Base-by-base conservation (phyloP, 495 filamentous ascomycete species). In the Cenococcum geophilum region DNA sequence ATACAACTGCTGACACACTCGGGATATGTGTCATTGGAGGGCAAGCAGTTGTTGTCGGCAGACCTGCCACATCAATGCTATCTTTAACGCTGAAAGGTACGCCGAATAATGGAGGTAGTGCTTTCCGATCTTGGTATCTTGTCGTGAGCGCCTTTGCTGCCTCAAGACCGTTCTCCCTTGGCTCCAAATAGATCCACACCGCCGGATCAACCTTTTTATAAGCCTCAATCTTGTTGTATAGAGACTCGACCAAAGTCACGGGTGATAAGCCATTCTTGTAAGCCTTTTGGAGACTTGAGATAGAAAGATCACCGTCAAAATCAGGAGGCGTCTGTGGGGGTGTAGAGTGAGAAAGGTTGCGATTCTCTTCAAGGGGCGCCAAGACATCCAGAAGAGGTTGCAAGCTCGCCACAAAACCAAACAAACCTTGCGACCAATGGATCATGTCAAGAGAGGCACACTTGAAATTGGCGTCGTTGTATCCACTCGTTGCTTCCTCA, bases 61-160 rank as follows among this genome's bases (percentile, higher is more conserved):
- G 63, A 2, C 81, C 79, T 36, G 72, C 73, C 9, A 85, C 76
- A 59, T 87, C 82, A 63, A 87, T 84, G 52, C 76, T 83, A 62
- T 88, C 85, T 60, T 87, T 87, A 16, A 85, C 75, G 6, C 78
- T 80, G 65, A 86, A 88, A 4, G 84, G 84, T 14, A 88, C 71
- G 14, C 84, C 85, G 66, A 77, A 88, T 1, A 88, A 74, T 5
- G 82, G 77, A 9, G 83, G 85, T 4, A 80, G 71, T 42, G 74
- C 72, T 45, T 68, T 75, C 2, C 51, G 58, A 50, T 80, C 76
- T 1, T 74, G 65, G 60, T 77, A 83, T 43, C 71, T 73, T 3
- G 62, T 60, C 9, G 73, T 68, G 1, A 85, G 72, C 9, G 72
- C 57, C 62, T 74, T 71, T 1, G 82, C 80, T 9, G 73, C 73